A percentile compares a stretch with the other conserved stretches of the same genome.
Conservation (phyloP, 1,284 basidiomycete species). For the Austroboletus niveus region DNA sequence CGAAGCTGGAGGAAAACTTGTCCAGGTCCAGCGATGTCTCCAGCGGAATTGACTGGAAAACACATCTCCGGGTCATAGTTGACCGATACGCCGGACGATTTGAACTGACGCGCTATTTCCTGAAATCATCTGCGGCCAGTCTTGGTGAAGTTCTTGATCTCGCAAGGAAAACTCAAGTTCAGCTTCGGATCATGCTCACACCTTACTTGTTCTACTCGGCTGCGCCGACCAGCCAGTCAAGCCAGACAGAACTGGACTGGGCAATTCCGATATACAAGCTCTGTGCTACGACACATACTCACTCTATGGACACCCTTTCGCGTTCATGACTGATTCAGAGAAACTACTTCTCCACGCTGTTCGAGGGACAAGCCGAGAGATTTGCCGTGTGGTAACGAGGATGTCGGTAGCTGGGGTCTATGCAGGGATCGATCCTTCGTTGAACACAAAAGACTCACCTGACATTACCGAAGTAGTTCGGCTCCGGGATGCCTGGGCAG, state of each 20-base stretch:
- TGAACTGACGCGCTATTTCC: conserved; percentile 37
- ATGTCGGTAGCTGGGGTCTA: no score
- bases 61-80: conserved; percentile 39
- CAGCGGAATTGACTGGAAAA: conserved; percentile 45
- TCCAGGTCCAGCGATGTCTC: conserved; percentile 11
- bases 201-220: conserved; percentile 21
- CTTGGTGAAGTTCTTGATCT: conserved; percentile 8
- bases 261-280: conserved; percentile 22
- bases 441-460: not conserved
- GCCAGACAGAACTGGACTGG: no score
- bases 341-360: conserved; percentile 34
- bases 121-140: conserved; percentile 24
- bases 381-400: not conserved
- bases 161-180: no score
- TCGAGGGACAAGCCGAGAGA: conserved; percentile 30
- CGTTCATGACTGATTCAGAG: conserved; percentile 36
- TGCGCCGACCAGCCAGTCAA: conserved; percentile 23
- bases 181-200: conserved; percentile 22
- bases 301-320: conserved; percentile 16
- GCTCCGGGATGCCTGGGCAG: conserved; percentile 33
- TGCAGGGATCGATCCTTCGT: conserved; percentile 30
- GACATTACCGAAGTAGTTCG: not conserved
- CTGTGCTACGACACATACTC: conserved; percentile 40
- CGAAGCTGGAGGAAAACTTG: conserved; percentile 25
- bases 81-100: conserved; percentile 44